Evolutionary conservation across 2,329 filamentous ascomycete genomes (phyloP), one percentile per base, ranked within the genome.

Genomic region (Curvularia hawaiiensis): DNA sequence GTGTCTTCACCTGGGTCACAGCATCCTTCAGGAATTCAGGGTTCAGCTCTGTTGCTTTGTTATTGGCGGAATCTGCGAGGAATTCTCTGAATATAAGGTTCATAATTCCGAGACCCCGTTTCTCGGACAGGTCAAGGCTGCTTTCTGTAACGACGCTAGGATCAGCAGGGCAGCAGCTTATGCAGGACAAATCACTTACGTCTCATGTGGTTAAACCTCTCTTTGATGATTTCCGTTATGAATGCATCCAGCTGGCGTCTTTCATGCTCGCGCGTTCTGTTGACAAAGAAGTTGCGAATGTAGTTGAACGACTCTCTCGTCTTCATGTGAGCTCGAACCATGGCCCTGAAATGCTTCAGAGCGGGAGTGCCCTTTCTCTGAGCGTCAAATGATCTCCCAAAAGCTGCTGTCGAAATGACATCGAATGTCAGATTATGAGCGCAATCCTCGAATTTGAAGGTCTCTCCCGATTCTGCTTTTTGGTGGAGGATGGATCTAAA

Each of bases 1-100:
- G 75, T 1, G 75, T 74, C 60, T 78, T 79, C 52, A 75, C 62
- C 9, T 74, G 68, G 1, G 75, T 73, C 38, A 78, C 65, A 1
- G 74, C 74, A 12, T 70, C 68, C 30, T 68, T 51, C 24, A 75
- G 65, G 61, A 79, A 79, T 4, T 69, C 64, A 1, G 67, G 54
- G 50, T 79, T 76, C 20, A 67, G 63, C 9, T 51, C 52, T 30
- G 46, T 47, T 38, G 39, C 70, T 59, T 47, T 59, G 47, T 10
- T 56, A 14, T 58, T 65, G 44, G 33, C 65, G 33, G 30, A 55
- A 50, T 67, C 57, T 58, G 63, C 38, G 20, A 71, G 31, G 56
- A 70, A 59, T 60, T 76, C 66, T 62, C 70, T 65, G 16, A 74
- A 48, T 2, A 73, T 62, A 7, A 73, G 59, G 44, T 70, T 78